Base-by-base conservation (phyloP, 306 rosid genomes). In the Vigna hirtella region DNA sequence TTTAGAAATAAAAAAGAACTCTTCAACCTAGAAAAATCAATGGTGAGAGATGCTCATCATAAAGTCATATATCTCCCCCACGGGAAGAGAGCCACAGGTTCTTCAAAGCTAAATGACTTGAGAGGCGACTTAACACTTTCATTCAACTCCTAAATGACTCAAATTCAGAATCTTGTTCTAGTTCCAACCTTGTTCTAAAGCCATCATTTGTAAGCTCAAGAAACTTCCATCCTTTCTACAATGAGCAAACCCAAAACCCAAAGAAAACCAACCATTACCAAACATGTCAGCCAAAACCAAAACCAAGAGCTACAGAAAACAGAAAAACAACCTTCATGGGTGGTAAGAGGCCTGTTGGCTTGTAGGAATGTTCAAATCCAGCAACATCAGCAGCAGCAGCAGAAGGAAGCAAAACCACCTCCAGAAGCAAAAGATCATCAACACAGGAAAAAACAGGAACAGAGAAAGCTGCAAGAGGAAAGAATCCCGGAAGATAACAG, bases 321-420 rank as follows among this genome's bases (percentile, higher is more conserved):
- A 57, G 91, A 92, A 73, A 91, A 89, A 64, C 88, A 86, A 52
- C 91, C 92, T 24, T 91, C 97, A 20, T 95, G 98, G 98, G 80
- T 88, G 49, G 80, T 95, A 9, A 91, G 94, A 87, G 96, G 97
- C 77, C 63, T 95, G 11, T 67, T 92, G 30, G 85, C 87, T 45
- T 93, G 99, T 67, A 91, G 81, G 58, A 86, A 83, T 76, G 90
- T 85, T 66, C 91, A 92, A 66, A 79, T 90, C 36, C 93, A 83
- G 14, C 79, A 77, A 13, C 84, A 81, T 2, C 79, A 84, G n/a
- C 79, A 30, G 1, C 36, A 32, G n/a, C 85, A 78, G 7, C 70
- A 66, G 53, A 65, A 76, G 26, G 88, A 86, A 59, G 85, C 55
- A 36, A 86, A 83, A 52, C 77, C 52, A n/a, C 34, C 48, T 0